A percentile compares a stretch with the other conserved stretches of the same genome.
These are phyloP conservation scores for Trichosanthes truncata DNA, from an alignment of 306 rosid genomes.

Conservation along the genomic window DNA sequence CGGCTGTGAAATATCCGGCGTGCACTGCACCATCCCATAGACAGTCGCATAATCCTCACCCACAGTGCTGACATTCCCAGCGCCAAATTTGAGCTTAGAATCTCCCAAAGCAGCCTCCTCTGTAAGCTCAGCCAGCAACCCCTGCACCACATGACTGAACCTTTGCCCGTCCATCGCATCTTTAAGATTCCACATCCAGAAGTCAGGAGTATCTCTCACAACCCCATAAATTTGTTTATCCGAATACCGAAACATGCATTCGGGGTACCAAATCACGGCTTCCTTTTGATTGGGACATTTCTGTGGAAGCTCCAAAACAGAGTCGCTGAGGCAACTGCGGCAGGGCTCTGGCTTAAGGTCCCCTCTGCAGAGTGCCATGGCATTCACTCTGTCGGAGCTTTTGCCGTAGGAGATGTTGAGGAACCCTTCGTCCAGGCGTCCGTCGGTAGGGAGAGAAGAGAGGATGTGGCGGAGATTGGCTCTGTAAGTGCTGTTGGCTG, in stretches of 20 bases:
- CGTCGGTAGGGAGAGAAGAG: conserved; percentile 24
- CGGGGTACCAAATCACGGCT: conserved; percentile 25
- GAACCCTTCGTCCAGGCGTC: conserved; percentile 13
- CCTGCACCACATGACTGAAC: neutral
- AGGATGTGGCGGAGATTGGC: conserved; percentile 37
- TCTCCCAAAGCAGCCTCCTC: neutral
- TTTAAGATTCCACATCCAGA: accelerated
- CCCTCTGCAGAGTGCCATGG: conserved; percentile 39
- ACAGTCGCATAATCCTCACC: neutral
- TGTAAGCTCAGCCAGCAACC: neutral
- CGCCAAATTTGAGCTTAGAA: neutral
- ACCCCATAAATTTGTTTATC: conserved; percentile 12
- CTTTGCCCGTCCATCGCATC: conserved; percentile 14
- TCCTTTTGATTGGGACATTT: conserved; percentile 36
- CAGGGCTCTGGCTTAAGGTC: conserved; percentile 25
- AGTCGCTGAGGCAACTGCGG: conserved; percentile 31
- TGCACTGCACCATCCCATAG: neutral
- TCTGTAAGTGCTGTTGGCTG: conserved; percentile 27
- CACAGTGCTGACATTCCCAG: neutral
- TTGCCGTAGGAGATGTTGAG: conserved; percentile 26
- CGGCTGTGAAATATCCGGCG: neutral
- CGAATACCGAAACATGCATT: conserved; percentile 38
- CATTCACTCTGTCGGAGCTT: conserved; percentile 12
- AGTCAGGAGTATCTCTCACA: neutral
- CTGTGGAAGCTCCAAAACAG: conserved; percentile 12